Percentiles rank a stretch among this genome's conserved stretches.
Conservation (phyloP, 1,284 basidiomycete species). For the Coriolopsis trogii region DNA sequence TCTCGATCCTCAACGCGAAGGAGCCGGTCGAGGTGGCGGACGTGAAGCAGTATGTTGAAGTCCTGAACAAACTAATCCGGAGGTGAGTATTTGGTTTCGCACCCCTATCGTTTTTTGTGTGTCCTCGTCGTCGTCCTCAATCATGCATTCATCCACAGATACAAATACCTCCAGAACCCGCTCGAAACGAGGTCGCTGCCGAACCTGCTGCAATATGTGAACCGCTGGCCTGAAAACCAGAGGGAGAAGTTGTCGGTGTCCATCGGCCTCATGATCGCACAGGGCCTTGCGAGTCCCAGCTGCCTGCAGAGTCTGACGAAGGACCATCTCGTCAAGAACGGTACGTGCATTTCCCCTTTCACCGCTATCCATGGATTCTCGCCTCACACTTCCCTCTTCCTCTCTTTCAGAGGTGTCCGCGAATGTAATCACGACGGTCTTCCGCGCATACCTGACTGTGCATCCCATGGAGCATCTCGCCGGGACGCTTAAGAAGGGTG, state of each 20-base stretch:
- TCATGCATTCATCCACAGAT: constrained; percentile 50
- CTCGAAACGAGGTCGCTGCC: constrained; percentile 88
- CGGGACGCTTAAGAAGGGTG: constrained; percentile 75
- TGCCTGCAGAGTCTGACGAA: constrained; percentile 86
- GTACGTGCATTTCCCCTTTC: constrained; percentile 41
- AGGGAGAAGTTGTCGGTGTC: constrained; percentile 85
- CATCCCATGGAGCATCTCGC: constrained; percentile 89
- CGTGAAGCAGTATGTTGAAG: constrained; percentile 91
- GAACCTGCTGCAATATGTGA: constrained; percentile 86
- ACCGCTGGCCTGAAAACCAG: constrained; percentile 77
- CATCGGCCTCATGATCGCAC: constrained; percentile 80
- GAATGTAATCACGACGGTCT: constrained; percentile 77
- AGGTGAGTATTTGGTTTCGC: constrained; percentile 53
- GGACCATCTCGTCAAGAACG: constrained; percentile 95
- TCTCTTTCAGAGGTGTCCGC: constrained; percentile 67
- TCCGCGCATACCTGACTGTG: constrained; percentile 79
- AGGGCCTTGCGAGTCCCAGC: constrained; percentile 76
- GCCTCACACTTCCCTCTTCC: background rate
- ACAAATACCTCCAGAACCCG: constrained; percentile 97
- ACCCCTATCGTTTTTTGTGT: background rate
- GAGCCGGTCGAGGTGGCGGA: constrained; percentile 79
- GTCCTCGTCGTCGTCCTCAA: background rate
- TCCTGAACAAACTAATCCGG: constrained; percentile 93
- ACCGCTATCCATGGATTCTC: background rate
- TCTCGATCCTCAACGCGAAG: constrained; percentile 83